Base-by-base conservation (phyloP, 2,329 filamentous ascomycete species). In the Neospermospora avenae region DNA sequence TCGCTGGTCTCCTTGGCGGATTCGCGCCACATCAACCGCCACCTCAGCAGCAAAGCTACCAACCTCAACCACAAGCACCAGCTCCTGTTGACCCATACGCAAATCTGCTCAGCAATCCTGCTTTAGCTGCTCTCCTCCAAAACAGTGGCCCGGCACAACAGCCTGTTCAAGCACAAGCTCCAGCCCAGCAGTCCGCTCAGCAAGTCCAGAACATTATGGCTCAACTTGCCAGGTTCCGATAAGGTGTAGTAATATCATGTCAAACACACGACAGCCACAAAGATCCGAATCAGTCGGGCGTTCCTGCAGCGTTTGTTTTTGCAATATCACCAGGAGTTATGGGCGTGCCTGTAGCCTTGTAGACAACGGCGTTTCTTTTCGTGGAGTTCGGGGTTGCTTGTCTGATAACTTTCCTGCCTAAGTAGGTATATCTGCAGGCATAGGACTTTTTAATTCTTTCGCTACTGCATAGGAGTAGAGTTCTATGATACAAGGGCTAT, bases 161-260 rank as follows among this genome's bases (percentile, higher is more conserved):
- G 20, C 39, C 20, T 18, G 8, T 53, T 4, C 59, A 54, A 42
- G 67, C 62, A 56, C 60, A 59, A 48, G 58, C 63, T 67, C 2
- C 77, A 75, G 64, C 63, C 41, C 65, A 67, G 35, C 70, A 78
- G 57, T 73, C 77, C 13, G 77, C 28, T 31, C 28, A 85, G 13
- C 79, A 85, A 56, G 80, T 91, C 67, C 83, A 88, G 71, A 88
- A 89, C 68, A 90, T 92, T 55, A 88, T 92, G 83, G 86, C 87
- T 14, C 85, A 90, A 68, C 76, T 91, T 61, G 83, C 86, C 49
- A 84, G 82, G 67, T 88, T 84, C 69, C 80, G 85, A 64, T 81
- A 86, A 70, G 84, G 60, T 44, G n/a, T 44, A 34, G 24, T 8
- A 52, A n/a, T 7, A n/a, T n/a, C 4, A 34, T 3, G 20, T 20